phyloP scores from a whole-genome alignment of 2,329 filamentous ascomycete species.

The Aspergillus ibericus region DNA sequence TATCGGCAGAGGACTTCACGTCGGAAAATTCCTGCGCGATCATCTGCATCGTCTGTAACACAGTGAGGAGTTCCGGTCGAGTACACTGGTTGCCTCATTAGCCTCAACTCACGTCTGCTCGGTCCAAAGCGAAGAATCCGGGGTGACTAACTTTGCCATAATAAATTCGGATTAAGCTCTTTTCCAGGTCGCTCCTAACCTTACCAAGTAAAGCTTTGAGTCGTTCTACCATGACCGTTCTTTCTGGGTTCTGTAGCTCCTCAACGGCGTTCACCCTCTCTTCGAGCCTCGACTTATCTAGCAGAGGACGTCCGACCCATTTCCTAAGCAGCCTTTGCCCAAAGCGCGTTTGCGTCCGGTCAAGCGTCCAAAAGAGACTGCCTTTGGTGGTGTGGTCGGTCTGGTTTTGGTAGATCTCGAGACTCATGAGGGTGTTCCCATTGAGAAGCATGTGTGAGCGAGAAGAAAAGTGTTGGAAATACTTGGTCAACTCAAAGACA shows the following conservation, averaged over 20 bases:
- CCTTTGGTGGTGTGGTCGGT: constrained; percentile 83
- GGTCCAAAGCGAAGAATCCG: not conserved
- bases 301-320: constrained; percentile 88
- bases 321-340: constrained; percentile 85
- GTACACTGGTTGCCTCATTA: constrained; percentile 58
- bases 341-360: constrained; percentile 87
- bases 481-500: constrained; percentile 93
- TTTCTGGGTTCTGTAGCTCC: constrained; percentile 72
- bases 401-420: constrained; percentile 94
- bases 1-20: constrained; percentile 64
- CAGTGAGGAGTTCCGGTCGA: constrained; percentile 78
- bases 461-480: constrained; percentile 94
- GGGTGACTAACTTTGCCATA: constrained; percentile 68
- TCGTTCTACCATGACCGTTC: constrained; percentile 68
- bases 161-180: constrained; percentile 91
- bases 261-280: constrained; percentile 81
- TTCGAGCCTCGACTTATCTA: constrained; percentile 73
- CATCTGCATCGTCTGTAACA: constrained; percentile 80
- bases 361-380: constrained; percentile 91
- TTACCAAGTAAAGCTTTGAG: constrained; percentile 69
- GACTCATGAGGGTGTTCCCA: constrained; percentile 87
- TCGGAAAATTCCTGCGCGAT: constrained; percentile 75
- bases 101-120: not conserved
- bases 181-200: constrained; percentile 81
- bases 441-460: constrained; percentile 94